Conservation (phyloP, 805 yeast species). For the Candida koratica region DNA sequence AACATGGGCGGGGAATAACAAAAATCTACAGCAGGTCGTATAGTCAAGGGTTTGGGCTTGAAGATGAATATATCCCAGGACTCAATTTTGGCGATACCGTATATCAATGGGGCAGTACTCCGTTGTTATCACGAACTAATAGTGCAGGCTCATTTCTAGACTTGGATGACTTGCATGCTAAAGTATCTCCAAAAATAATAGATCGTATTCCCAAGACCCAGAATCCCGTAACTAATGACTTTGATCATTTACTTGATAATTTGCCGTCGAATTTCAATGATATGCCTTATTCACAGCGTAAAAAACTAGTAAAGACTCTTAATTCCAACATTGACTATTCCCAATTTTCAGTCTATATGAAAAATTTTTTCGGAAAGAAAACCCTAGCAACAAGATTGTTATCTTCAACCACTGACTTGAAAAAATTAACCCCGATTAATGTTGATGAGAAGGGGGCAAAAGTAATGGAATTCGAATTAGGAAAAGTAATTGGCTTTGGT, state of each 20-base stretch:
- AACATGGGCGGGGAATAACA: conserved; percentile 10
- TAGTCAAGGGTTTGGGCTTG: conserved; percentile 45
- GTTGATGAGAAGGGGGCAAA: conserved; percentile 66
- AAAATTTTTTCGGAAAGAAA: conserved; percentile 30
- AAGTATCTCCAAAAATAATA: conserved; percentile 43
- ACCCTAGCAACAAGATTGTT: conserved; percentile 40
- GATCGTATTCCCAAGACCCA: conserved; percentile 7
- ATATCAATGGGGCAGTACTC: conserved; percentile 41
- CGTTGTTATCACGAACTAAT: conserved; percentile 16
- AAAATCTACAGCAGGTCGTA: conserved; percentile 34
- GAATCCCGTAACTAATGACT: conserved; percentile 19
- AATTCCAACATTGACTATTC: conserved; percentile 41
- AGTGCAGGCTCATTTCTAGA: conserved; percentile 38
- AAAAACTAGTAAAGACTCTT: conserved; percentile 38
- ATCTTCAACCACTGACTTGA: conserved; percentile 36
- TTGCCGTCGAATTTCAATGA: conserved; percentile 53
- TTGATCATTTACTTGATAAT: conserved; percentile 37
- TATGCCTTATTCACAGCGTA: conserved; percentile 59
- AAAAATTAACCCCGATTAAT: conserved; percentile 33
- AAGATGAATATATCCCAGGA: conserved; percentile 76
- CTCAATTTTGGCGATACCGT: conserved; percentile 52
- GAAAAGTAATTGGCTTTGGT: conserved; percentile 78
- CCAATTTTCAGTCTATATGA: conserved; percentile 40
- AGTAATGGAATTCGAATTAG: conserved; percentile 60
- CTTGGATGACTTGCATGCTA: conserved; percentile 39